Conservation (phyloP, 2,329 filamentous ascomycete genomes). For the Sporothrix brasiliensis region DNA sequence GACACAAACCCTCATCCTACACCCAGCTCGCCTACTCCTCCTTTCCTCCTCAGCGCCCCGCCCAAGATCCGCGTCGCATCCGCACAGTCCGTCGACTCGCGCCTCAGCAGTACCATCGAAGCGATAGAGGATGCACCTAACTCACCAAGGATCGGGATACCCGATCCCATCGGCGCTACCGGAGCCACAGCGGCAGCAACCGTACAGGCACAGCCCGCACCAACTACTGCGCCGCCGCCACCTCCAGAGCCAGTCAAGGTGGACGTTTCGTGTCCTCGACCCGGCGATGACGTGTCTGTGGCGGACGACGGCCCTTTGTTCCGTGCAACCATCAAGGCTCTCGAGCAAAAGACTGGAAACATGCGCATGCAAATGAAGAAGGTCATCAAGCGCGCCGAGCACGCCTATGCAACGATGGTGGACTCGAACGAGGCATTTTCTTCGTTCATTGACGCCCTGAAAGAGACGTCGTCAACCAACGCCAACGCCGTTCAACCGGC, state of each 20-base stretch:
- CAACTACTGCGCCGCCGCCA: conserved; percentile 30
- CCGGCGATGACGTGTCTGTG: conserved; percentile 79
- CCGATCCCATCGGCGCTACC: conserved; percentile 34
- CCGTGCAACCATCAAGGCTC: conserved; percentile 90
- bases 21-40: conserved; percentile 68
- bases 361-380: conserved; percentile 96
- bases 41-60: conserved; percentile 72
- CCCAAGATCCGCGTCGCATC: conserved; percentile 83
- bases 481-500: conserved; percentile 96
- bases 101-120: conserved; percentile 76
- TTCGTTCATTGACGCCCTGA: conserved; percentile 80
- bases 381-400: conserved; percentile 90
- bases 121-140: conserved; percentile 60
- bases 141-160: conserved; percentile 50
- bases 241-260: conserved; percentile 68
- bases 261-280: conserved; percentile 82
- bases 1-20: conserved; percentile 53
- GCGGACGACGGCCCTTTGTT: conserved; percentile 94
- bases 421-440: conserved; percentile 84
- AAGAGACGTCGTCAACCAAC: conserved; percentile 86
- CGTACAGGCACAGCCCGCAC: conserved; percentile 36
- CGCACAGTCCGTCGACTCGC: conserved; percentile 80
- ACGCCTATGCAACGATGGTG: conserved; percentile 75
- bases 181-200: conserved; percentile 11
- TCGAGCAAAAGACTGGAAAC: conserved; percentile 94